These are phyloP conservation scores for Phytophthora pluvialis DNA, from an alignment of 352 stramenopile species.

Conservation along the genomic window DNA sequence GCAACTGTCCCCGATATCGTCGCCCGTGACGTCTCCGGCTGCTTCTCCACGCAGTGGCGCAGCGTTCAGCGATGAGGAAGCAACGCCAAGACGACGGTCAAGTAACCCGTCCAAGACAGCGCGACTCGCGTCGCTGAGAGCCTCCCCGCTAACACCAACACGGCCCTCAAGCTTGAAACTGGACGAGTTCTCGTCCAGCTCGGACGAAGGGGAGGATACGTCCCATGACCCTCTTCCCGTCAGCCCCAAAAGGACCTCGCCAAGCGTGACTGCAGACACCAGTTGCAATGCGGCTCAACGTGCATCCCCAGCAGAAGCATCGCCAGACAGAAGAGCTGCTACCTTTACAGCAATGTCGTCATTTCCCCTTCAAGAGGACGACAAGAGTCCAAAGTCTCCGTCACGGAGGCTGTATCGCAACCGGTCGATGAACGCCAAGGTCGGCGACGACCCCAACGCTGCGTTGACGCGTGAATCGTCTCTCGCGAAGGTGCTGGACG, in stretches of 20 bases:
- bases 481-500: slow-evolving; percentile 33
- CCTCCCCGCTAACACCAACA: slow-evolving; percentile 2
- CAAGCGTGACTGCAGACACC: neutral
- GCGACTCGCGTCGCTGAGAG: neutral
- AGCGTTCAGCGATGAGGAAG: slow-evolving; percentile 6
- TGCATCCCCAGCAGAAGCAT: neutral
- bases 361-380: neutral
- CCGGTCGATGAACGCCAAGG: slow-evolving; percentile 5
- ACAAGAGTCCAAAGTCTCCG: neutral
- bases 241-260: neutral
- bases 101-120: slow-evolving; percentile 13
- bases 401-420: slow-evolving; percentile 3
- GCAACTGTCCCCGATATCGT: slow-evolving; percentile 12
- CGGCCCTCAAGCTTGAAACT: slow-evolving; percentile 14
- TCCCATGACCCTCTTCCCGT: neutral
- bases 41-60: neutral
- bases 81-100: slow-evolving; percentile 1
- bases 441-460: slow-evolving; percentile 4
- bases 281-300: neutral
- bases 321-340: neutral
- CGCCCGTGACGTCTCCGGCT: slow-evolving; percentile 8
- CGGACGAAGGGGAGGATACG: slow-evolving; percentile 6
- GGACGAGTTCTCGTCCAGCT: slow-evolving; percentile 10
- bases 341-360: neutral
- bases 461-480: slow-evolving; percentile 27